Base-by-base conservation (phyloP, 106 monocot species). In the Amphibolis antarctica region DNA sequence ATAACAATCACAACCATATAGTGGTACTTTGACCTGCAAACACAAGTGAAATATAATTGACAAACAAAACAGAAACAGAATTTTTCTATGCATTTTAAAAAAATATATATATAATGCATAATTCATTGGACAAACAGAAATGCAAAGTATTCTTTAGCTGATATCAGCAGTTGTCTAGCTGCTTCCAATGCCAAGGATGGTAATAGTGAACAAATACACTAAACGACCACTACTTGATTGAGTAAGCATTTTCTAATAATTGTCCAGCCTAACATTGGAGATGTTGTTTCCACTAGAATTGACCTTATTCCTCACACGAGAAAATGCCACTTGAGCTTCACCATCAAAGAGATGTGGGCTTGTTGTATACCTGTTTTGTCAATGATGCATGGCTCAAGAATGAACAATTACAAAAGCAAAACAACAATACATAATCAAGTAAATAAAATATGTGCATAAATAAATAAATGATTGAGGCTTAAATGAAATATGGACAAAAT, bases 1-100 rank as follows among this genome's bases (percentile, higher is more conserved):
- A 69, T 98, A 98, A 73, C 87, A 98, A 80, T 98, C 98, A 65
- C 98, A 90, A 18, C 87, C 98, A 81, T 98, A 98, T 9, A 91
- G 63, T 62, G 87, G 90, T 45, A 98, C 98, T 82, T 88, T 98
- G 21, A 98, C 91, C 98, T 98, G 28, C 19, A 63, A 58, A 23
- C 30, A 46, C 42, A 75, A 59, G 17, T 1, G 24, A 13, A 5
- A 1, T 25, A 14, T 29, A 26, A 27, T 25, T 29, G 56, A 26
- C 26, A 26, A 15, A 26, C 14, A 56, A 56, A 23, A 29, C 14
- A 28, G 28, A 15, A 26, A 55, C 10, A 23, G 21, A 24, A 25
- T 55, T 21, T 49, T 4, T 14, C 0, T 12, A 9, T 49, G 3
- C n/a, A 3, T 49, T n/a, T 49, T n/a, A 2, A 46, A 46, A 10